Base-by-base conservation (phyloP, 2,329 filamentous ascomycete genomes). In the Calonectria henricotiae region DNA sequence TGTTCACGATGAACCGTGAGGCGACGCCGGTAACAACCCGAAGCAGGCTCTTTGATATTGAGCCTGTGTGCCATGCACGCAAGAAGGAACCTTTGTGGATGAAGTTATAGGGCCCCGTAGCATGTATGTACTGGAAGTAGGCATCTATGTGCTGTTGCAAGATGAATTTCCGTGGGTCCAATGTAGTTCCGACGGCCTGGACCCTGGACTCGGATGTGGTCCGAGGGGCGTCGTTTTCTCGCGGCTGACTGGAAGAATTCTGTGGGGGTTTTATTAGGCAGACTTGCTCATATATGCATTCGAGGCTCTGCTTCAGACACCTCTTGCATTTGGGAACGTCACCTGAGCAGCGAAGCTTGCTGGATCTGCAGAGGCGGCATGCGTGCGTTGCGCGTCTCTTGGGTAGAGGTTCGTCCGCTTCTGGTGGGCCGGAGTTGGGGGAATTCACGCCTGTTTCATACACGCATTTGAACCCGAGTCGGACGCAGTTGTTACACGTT, bases 31-130 rank as follows among this genome's bases (percentile, higher is more conserved):
- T 58, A 11, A 58, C 20, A 9, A 58, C 51, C 2, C 51, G 51
- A 25, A 58, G 32, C 32, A 58, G 8, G 8, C 51, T 58, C 23
- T 58, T 58, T 9, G 51, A 58, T 27, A 58, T 37, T 13, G 51
- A 41, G 9, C 51, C 51, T 8, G 51, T 58, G 13, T 58, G 35
- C 51, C 51, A 58, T 25, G 51, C 51, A 13, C 51, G 35, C 2
- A 58, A n/a, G 13, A 58, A 58, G 3, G 51, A 58, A 11, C 51
- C 51, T 58, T 58, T 58, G 13, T 58, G 51, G 17, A 58, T 58
- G 11, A 58, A 58, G 12, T 58, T 58, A 11, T 39, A 58, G 2
- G 32, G 20, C 3, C 35, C 51, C 0, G 51, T 39, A 5, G 51
- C 20, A 11, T 58, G 51, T 58, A 58, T 20, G 35, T 58, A 39